phyloP scores from a whole-genome alignment of 1,284 basidiomycete species.

The Neonothopanus nambi region DNA sequence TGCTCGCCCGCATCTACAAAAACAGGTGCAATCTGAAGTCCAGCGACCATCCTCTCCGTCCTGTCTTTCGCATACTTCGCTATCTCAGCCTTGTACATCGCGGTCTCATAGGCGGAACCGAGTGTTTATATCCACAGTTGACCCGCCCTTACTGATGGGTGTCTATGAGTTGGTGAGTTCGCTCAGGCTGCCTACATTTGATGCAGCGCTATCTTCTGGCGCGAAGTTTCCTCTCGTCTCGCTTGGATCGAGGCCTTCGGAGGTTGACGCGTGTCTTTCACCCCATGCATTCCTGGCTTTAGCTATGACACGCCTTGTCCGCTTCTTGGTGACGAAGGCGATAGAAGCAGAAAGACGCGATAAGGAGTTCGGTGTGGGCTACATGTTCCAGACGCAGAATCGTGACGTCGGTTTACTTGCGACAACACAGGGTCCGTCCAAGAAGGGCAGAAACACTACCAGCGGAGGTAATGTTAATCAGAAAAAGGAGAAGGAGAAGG shows the following conservation, averaged over 20 bases:
- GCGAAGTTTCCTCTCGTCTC: constrained; percentile 27
- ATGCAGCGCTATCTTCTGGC: constrained; percentile 3
- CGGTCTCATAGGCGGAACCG: constrained; percentile 1
- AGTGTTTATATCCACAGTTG: constrained; percentile 5
- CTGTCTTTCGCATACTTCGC: not conserved
- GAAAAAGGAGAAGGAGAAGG: constrained; percentile 10
- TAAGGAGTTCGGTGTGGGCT: constrained; percentile 19
- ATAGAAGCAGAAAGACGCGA: constrained; percentile 33
- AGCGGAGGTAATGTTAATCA: not conserved
- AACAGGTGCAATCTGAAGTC: not conserved
- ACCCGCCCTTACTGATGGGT: constrained; percentile 11
- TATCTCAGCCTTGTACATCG: not conserved
- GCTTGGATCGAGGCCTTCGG: constrained; percentile 24
- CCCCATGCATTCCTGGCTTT: constrained; percentile 47
- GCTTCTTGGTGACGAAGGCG: constrained; percentile 34
- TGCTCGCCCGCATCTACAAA: not conserved
- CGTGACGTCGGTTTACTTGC: constrained; percentile 12
- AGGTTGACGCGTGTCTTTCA: constrained; percentile 39
- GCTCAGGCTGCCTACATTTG: constrained; percentile 14
- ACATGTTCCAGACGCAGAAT: constrained; percentile 4
- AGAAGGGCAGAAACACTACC: not conserved
- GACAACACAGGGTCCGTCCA: not conserved
- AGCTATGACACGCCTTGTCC: constrained; percentile 35
- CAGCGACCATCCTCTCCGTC: not conserved
- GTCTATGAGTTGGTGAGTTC: constrained; percentile 8